These are phyloP conservation scores for Chytriomyces hyalinus DNA, from an alignment of 192 early-diverging fungal genomes.

Conservation along the genomic window DNA sequence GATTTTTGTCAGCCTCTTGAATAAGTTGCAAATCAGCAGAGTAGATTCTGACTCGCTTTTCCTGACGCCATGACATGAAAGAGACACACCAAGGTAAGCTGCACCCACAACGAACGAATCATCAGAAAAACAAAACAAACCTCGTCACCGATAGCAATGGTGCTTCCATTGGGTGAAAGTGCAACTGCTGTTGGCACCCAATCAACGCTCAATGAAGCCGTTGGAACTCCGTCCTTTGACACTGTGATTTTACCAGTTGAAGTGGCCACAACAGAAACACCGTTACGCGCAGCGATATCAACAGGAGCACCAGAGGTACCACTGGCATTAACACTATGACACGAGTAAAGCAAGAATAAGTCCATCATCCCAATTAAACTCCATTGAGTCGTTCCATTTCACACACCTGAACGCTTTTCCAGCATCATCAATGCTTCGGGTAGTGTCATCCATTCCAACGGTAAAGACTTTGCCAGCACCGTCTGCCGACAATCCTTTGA, in stretches of 20 bases:
- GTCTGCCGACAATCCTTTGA: slow-evolving; percentile 60
- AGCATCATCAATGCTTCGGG: slow-evolving; percentile 46
- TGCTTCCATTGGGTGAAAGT: slow-evolving; percentile 55
- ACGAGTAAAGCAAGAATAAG: background rate
- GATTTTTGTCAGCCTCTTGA: slow-evolving; percentile 41
- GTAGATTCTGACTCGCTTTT: slow-evolving; percentile 19
- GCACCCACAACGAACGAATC: background rate
- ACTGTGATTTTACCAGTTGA: slow-evolving; percentile 58
- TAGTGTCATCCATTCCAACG: slow-evolving; percentile 79
- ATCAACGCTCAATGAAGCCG: slow-evolving; percentile 35
- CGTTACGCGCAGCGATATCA: slow-evolving; percentile 56
- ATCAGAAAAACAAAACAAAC: slow-evolving; percentile 38
- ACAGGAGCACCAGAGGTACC: slow-evolving; percentile 61
- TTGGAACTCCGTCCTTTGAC: slow-evolving; percentile 42
- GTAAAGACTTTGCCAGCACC: slow-evolving; percentile 58
- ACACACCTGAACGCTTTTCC: slow-evolving; percentile 49
- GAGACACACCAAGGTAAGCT: background rate
- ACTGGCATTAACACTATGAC: slow-evolving; percentile 17
- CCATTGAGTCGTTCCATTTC: background rate
- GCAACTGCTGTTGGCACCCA: slow-evolving; percentile 62
- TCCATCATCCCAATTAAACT: background rate
- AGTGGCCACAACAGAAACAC: slow-evolving; percentile 61
- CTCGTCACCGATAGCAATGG: slow-evolving; percentile 71
- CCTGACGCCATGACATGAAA: background rate
- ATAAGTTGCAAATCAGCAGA: background rate